Base-by-base conservation (phyloP, 495 filamentous ascomycete genomes). In the Podospora anserina region DNA sequence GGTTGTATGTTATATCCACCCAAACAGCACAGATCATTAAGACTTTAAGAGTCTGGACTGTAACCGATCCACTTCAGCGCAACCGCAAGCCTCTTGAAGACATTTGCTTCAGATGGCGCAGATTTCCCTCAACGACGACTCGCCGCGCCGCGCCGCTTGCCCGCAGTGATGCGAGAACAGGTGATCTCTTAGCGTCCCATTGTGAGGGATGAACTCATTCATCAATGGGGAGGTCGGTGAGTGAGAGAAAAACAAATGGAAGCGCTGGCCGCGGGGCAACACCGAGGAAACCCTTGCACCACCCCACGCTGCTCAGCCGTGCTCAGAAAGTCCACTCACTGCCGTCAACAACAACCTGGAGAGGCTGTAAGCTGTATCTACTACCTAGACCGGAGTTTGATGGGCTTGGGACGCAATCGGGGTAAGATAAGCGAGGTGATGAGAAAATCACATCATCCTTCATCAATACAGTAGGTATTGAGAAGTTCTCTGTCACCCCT, bases 111-210 rank as follows among this genome's bases (percentile, higher is more conserved):
- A 49, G 39, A 11, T 16, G 23, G 23, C 23, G 23, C 23, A 23
- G 23, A 23, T 23, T 23, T 23, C 1, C 23, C 23, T 23, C 23
- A 23, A 23, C 23, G 23, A 23, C 23, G 23, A 23, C 23, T 23
- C 23, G 23, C 23, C 23, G 23, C 39, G 34, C 39, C 56, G 66
- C 34, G 66, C 66, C 60, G 23, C 27, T 19, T 34, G 28, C 66
- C 5, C 66, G 59, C 66, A 68, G 58, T 63, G 16, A 34, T 30
- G 19, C 66, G 28, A 68, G 26, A 68, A 55, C 66, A 63, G 59
- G 59, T 68, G 66, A 68, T 63, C 32, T 49, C 26, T 32, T 4
- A 39, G 61, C 27, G 15, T 15, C 26, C 27, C 61, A 11, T 39
- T 39, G 34, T 39, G 34, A 11, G 34, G 34, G 3, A 39, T 6